Percentiles rank a stretch among this genome's conserved stretches.
Evolutionary conservation across 2,329 filamentous ascomycete genomes (phyloP).

Genomic region (Fusarium oligoseptatum): DNA sequence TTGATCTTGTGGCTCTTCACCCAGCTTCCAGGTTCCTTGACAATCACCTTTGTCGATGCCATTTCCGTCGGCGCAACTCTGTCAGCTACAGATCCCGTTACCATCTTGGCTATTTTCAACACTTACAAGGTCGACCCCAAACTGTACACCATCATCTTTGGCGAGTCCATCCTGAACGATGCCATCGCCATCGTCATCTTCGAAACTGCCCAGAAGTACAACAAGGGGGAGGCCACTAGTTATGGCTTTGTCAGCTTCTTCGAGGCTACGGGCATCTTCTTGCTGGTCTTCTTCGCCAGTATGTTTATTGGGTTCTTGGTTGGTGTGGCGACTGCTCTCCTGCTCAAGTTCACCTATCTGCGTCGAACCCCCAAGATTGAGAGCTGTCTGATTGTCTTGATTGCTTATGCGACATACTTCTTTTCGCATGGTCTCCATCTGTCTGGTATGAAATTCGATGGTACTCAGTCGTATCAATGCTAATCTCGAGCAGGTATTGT

Average conservation of each 20-base stretch:
- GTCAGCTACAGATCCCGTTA: constrained; percentile 96
- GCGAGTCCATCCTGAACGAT: constrained; percentile 97
- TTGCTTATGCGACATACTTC: constrained; percentile 97
- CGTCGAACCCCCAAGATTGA: constrained; percentile 95
- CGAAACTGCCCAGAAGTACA: constrained; percentile 95
- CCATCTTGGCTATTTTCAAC: constrained; percentile 98
- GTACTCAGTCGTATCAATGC: background rate
- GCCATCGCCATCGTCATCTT: constrained; percentile 99
- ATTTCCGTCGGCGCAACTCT: constrained; percentile 97
- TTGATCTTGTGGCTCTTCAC: constrained; percentile 91
- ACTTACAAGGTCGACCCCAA: constrained; percentile 99
- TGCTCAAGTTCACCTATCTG: constrained; percentile 95
- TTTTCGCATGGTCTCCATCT: constrained; percentile 96
- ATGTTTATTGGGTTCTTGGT: constrained; percentile 89
- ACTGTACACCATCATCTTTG: constrained; percentile 98
- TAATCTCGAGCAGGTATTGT: constrained; percentile 80
- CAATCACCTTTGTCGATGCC: constrained; percentile 93
- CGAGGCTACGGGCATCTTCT: constrained; percentile 92
- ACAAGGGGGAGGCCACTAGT: constrained; percentile 77
- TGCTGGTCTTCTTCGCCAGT: constrained; percentile 96
- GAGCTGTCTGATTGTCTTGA: constrained; percentile 92
- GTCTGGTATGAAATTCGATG: constrained; percentile 76
- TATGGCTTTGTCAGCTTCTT: constrained; percentile 87
- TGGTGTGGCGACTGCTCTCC: constrained; percentile 86
- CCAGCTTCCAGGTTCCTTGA: constrained; percentile 83